These are phyloP conservation scores for Suhomyces prunicola DNA, from an alignment of 805 yeast species.

Conservation along the genomic window DNA sequence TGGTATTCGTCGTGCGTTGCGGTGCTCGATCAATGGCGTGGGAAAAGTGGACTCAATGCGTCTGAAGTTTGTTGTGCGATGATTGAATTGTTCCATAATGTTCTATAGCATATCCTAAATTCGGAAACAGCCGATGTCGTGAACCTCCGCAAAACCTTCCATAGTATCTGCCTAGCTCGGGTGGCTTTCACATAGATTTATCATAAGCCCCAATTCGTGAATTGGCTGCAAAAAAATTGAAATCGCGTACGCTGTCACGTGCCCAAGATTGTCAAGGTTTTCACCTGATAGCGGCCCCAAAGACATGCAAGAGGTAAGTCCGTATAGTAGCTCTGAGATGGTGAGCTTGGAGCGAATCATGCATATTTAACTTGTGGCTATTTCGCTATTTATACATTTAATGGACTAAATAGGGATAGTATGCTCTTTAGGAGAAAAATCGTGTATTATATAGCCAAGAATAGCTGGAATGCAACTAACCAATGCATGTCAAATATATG, in stretches of 20 bases:
- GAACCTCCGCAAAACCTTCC: too few species aligned
- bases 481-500: not conserved
- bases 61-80: too few species aligned
- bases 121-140: too few species aligned
- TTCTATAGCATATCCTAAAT: too few species aligned
- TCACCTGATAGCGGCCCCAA: not conserved
- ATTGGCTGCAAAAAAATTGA: not conserved
- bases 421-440: not conserved
- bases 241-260: not conserved
- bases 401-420: not conserved
- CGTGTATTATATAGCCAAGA: not conserved
- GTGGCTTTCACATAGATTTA: too few species aligned
- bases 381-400: not conserved
- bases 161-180: too few species aligned
- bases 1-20: too few species aligned
- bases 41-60: too few species aligned
- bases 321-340: too few species aligned
- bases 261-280: not conserved
- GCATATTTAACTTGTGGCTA: not conserved
- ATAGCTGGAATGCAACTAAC: too few species aligned
- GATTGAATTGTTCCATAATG: too few species aligned
- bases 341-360: not conserved
- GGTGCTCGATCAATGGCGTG: too few species aligned
- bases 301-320: not conserved
- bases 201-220: not conserved